phyloP scores from a whole-genome alignment of 179 eudicot species.

The Actinidia arguta region DNA sequence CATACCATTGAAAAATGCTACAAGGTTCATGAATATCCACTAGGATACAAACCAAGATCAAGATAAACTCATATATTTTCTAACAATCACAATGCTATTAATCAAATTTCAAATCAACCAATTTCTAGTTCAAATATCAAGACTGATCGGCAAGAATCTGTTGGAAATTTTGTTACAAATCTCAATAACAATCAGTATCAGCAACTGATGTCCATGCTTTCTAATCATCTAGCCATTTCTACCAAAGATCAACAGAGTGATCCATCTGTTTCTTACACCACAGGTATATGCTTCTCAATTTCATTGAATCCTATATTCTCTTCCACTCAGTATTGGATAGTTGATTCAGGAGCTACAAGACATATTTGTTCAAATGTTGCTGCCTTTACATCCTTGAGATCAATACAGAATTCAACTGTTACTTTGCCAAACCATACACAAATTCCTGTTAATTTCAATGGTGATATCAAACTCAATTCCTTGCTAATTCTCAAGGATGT shows the following conservation, averaged over 20 bases:
- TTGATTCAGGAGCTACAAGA: too few species aligned
- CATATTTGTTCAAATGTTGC: neutral
- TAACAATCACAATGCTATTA: too few species aligned
- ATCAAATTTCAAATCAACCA: too few species aligned
- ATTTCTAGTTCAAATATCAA: too few species aligned
- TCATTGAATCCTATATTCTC: neutral
- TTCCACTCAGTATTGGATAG: too few species aligned
- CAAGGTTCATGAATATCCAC: too few species aligned
- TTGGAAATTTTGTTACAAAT: too few species aligned
- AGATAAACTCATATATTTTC: neutral
- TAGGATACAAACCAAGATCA: neutral
- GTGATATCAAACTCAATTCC: neutral
- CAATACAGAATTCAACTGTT: neutral
- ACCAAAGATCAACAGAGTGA: neutral
- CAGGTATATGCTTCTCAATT: neutral
- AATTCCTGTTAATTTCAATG: neutral
- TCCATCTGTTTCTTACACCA: neutral
- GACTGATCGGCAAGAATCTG: too few species aligned
- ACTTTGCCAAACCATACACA: neutral
- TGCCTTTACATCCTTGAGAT: neutral
- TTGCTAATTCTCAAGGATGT: neutral
- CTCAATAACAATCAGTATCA: too few species aligned
- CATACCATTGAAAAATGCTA: neutral
- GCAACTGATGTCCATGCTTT: neutral
- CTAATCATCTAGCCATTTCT: neutral